phyloP scores from a whole-genome alignment of 106 monocot species.

The Apostasia ramifera region DNA sequence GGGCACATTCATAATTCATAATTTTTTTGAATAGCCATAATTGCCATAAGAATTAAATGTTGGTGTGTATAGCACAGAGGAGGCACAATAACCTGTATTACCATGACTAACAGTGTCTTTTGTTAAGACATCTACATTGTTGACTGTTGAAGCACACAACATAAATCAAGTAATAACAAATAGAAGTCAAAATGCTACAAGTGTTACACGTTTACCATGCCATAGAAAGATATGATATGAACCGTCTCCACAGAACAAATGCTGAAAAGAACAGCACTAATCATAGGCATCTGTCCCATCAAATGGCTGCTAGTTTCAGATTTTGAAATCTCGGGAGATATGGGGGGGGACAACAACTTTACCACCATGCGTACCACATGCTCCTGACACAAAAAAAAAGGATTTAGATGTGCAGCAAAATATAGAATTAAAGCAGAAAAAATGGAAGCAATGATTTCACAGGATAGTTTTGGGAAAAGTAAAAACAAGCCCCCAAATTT shows the following conservation, averaged over 20 bases:
- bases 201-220: conserved; percentile 43
- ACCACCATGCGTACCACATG: conserved; percentile 61
- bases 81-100: no score
- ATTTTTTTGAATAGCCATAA: no score
- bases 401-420: neutral
- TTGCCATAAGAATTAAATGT: no score
- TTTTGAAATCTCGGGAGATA: conserved; percentile 42
- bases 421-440: neutral
- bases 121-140: no score
- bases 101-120: no score
- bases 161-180: no score
- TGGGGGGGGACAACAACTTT: conserved; percentile 63
- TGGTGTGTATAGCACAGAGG: no score
- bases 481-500: neutral
- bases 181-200: neutral
- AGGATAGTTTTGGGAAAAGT: neutral
- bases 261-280: conserved; percentile 64
- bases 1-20: no score
- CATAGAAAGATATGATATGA: conserved; percentile 91
- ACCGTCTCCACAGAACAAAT: conserved; percentile 52
- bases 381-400: conserved; percentile 48
- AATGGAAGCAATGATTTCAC: neutral
- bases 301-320: conserved; percentile 40
- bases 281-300: conserved; percentile 64
- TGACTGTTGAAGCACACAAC: no score